phyloP scores from a whole-genome alignment of 257 asterid genomes.

The Przewalskia tangutica region DNA sequence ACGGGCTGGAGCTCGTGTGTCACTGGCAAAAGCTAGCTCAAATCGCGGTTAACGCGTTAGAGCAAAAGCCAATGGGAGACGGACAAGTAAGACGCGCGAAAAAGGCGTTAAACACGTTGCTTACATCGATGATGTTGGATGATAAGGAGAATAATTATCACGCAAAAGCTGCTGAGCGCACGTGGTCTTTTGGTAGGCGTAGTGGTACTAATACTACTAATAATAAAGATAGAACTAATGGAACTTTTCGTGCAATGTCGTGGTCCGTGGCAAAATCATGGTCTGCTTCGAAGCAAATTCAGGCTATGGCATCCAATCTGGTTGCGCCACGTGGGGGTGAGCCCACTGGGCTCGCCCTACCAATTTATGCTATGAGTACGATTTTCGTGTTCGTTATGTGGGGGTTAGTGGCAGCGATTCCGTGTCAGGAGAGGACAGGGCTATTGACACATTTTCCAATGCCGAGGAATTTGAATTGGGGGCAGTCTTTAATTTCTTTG shows the following conservation, averaged over 20 bases:
- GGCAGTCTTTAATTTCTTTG: conserved; percentile 41
- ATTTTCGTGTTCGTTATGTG: conserved; percentile 67
- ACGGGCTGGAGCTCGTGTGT: conserved; percentile 61
- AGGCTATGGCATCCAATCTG: conserved; percentile 53
- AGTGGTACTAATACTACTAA: conserved; percentile 1
- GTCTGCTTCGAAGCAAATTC: conserved; percentile 80
- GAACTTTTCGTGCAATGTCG: conserved; percentile 51
- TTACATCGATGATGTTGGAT: conserved; percentile 54
- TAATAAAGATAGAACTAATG: conserved; percentile 26
- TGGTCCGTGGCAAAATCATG: conserved; percentile 76
- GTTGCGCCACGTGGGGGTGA: conserved; percentile 72
- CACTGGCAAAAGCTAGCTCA: conserved; percentile 74
- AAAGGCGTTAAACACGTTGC: conserved; percentile 45
- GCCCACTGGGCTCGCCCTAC: conserved; percentile 41
- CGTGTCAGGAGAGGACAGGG: conserved; percentile 77
- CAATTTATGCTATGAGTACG: conserved; percentile 53
- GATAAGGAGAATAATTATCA: conserved; percentile 45
- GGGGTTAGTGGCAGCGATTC: conserved; percentile 80
- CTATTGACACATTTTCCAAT: conserved; percentile 38
- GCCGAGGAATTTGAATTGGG: conserved; percentile 59
- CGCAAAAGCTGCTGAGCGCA: conserved; percentile 54
- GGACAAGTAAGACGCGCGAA: conserved; percentile 73
- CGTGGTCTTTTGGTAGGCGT: conserved; percentile 71
- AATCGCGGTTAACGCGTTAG: conserved; percentile 47
- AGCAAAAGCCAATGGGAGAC: conserved; percentile 53